Evolutionary conservation across 2,329 filamentous ascomycete species (phyloP).

Genomic region (Neurospora crassa): DNA sequence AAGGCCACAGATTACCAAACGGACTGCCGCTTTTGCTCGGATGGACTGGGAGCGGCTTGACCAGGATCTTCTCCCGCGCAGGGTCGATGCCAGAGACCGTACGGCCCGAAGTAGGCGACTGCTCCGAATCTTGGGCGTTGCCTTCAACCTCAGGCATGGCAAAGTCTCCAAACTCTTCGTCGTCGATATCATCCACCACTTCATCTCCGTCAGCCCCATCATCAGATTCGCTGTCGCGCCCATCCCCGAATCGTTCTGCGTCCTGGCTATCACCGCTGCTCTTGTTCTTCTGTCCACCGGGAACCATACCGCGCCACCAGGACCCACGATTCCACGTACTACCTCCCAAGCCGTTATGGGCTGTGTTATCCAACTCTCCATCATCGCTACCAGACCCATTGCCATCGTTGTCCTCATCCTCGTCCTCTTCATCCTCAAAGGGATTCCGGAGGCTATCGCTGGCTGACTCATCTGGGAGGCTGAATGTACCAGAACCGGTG

Average conservation of each 20-base stretch:
- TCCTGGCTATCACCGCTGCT: conserved; percentile 7
- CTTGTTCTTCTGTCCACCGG: conserved; percentile 10
- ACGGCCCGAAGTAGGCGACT: neutral
- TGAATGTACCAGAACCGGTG: conserved; percentile 17
- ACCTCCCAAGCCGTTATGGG: conserved; percentile 24
- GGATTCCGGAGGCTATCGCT: conserved; percentile 35
- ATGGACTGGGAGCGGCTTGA: conserved; percentile 46
- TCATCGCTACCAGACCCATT: conserved; percentile 42
- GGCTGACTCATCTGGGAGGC: conserved; percentile 6
- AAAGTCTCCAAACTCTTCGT: conserved; percentile 61
- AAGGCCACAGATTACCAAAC: conserved; percentile 50
- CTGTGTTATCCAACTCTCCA: conserved; percentile 29
- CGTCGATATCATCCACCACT: conserved; percentile 47
- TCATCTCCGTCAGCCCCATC: conserved; percentile 36
- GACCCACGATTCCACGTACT: conserved; percentile 25
- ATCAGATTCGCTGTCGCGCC: conserved; percentile 26
- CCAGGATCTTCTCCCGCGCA: conserved; percentile 32
- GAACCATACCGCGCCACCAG: conserved; percentile 28
- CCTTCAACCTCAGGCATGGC: conserved; percentile 49
- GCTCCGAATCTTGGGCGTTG: conserved; percentile 11
- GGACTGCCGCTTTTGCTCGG: conserved; percentile 23
- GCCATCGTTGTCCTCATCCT: conserved; percentile 37
- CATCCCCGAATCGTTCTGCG: conserved; percentile 25
- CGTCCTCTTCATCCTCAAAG: conserved; percentile 49
- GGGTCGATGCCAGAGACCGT: conserved; percentile 19